These are phyloP conservation scores for Parietaria judaica DNA, from an alignment of 306 rosid genomes.

Conservation along the genomic window DNA sequence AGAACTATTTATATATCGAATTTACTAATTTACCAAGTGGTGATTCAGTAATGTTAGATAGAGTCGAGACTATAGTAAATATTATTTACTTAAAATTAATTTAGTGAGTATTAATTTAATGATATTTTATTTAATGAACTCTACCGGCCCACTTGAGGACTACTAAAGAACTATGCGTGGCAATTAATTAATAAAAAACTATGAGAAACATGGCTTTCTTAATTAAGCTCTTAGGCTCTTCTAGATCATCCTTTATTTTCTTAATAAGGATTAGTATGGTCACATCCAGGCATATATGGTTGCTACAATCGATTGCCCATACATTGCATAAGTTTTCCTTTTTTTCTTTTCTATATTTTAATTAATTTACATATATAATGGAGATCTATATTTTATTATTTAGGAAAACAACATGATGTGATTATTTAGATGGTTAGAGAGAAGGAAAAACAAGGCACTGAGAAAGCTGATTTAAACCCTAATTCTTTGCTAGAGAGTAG, in stretches of 20 bases:
- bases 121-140: too few relatives aligned
- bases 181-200: too few relatives aligned
- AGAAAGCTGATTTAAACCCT: not conserved
- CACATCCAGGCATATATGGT: not conserved
- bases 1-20: too few relatives aligned
- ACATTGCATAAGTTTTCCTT: not conserved
- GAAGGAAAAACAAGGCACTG: not conserved
- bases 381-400: not conserved
- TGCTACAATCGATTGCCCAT: not conserved
- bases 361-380: not conserved
- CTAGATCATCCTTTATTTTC: not conserved
- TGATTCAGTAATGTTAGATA: too few relatives aligned
- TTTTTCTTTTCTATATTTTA: not conserved
- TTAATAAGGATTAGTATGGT: not conserved
- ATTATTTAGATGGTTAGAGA: conserved; percentile 6
- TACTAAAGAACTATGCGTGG: not conserved
- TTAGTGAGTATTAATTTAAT: too few relatives aligned
- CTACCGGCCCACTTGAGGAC: not conserved
- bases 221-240: not conserved
- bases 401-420: not conserved
- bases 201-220: not conserved
- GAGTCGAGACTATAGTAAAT: too few relatives aligned
- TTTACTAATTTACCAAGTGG: too few relatives aligned
- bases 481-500: not conserved
- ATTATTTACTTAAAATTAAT: too few relatives aligned